Conservation (phyloP, 2,329 filamentous ascomycete species). For the Pseudocercospora pini-densiflorae region DNA sequence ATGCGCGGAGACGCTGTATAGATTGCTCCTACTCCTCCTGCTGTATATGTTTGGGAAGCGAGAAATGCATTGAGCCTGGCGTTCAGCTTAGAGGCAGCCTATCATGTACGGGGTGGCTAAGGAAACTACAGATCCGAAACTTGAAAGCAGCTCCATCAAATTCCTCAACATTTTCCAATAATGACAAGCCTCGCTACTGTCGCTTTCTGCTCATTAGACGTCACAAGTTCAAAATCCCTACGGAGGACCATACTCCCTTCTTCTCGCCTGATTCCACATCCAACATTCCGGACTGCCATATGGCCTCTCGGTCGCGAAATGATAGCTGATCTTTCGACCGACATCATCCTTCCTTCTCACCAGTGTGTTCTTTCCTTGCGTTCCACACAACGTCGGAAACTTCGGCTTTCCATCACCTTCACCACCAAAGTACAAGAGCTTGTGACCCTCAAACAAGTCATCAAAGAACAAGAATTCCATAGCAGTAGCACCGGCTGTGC, state of each 20-base stretch:
- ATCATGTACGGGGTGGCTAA: background rate
- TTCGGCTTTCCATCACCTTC: conserved; percentile 13
- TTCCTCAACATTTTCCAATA: background rate
- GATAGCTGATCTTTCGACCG: conserved; percentile 4
- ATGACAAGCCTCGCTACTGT: background rate
- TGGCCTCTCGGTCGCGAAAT: conserved; percentile 12
- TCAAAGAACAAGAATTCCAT: conserved; percentile 16
- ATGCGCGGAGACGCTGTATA: conserved; percentile 45
- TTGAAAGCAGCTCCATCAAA: background rate
- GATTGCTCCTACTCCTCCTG: background rate
- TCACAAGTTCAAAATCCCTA: conserved; percentile 1
- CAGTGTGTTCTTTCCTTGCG: conserved; percentile 11
- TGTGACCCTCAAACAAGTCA: conserved; percentile 18
- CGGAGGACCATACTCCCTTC: conserved; percentile 14
- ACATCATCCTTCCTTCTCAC: conserved; percentile 7
- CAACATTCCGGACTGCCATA: conserved; percentile 14
- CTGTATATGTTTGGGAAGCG: conserved; percentile 1
- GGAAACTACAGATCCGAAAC: background rate
- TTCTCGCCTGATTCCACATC: conserved; percentile 8
- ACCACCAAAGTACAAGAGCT: conserved; percentile 15
- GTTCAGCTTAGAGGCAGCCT: background rate
- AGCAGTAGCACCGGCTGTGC: background rate
- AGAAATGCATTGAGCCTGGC: conserved; percentile 4
- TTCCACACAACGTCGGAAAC: conserved; percentile 1
- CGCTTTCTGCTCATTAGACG: background rate